phyloP scores from a whole-genome alignment of 208 protist genomes.

The Chromosphaera perkinsii region DNA sequence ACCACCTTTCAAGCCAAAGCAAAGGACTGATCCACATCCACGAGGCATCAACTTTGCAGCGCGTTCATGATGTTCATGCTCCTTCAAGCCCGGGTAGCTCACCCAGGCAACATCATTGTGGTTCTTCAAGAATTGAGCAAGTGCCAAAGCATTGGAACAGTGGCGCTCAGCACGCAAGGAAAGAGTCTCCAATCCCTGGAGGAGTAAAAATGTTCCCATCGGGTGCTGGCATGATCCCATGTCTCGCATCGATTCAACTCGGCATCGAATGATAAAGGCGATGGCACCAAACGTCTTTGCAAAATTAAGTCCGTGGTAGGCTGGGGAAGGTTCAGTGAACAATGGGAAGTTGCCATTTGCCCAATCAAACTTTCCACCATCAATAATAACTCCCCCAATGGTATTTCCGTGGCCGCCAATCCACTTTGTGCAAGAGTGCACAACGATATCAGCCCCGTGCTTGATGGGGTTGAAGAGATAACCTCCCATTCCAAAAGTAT shows the following conservation, averaged over 20 bases:
- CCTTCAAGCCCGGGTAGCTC: slow-evolving; percentile 29
- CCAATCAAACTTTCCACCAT: slow-evolving; percentile 45
- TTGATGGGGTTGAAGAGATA: slow-evolving; percentile 51
- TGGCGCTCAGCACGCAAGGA: slow-evolving; percentile 44
- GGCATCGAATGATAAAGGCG: slow-evolving; percentile 34
- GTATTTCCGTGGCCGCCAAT: slow-evolving; percentile 52
- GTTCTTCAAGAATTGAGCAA: slow-evolving; percentile 37
- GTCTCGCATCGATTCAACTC: slow-evolving; percentile 38
- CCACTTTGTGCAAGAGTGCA: slow-evolving; percentile 58
- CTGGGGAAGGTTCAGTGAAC: slow-evolving; percentile 33
- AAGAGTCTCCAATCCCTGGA: slow-evolving; percentile 51
- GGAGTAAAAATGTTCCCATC: slow-evolving; percentile 37
- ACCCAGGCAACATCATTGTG: slow-evolving; percentile 40
- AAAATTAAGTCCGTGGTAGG: slow-evolving; percentile 50
- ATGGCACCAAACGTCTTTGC: slow-evolving; percentile 29
- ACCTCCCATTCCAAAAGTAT: slow-evolving; percentile 50
- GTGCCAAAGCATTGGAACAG: slow-evolving; percentile 38
- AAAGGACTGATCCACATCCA: slow-evolving; percentile 33
- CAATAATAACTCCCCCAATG: slow-evolving; percentile 52
- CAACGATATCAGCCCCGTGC: slow-evolving; percentile 59
- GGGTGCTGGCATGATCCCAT: slow-evolving; percentile 39
- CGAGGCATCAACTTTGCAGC: slow-evolving; percentile 43
- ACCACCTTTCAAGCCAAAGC: slow-evolving; percentile 48
- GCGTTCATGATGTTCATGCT: slow-evolving; percentile 32
- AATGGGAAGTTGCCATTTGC: slow-evolving; percentile 33